phyloP scores from a whole-genome alignment of 164 flowering plant genomes.

The Kalanchoe fedtschenkoi region DNA sequence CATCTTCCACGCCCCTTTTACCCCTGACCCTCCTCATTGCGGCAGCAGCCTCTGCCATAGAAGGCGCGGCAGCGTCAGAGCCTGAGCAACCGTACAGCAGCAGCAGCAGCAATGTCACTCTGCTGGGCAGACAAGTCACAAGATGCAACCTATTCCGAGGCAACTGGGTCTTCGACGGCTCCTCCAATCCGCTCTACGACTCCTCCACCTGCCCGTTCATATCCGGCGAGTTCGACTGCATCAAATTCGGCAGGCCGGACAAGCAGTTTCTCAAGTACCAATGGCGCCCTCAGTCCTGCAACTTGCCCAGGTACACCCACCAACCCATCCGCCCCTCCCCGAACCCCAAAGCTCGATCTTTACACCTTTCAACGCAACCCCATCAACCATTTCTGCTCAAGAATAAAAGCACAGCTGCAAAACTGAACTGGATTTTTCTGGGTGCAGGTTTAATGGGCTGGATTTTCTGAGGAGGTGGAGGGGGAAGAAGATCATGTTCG shows the following conservation, averaged over 20 bases:
- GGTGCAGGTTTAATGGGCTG: constrained; percentile 20
- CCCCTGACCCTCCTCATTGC: neutral
- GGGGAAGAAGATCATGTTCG: constrained; percentile 23
- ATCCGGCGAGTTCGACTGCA: constrained; percentile 14
- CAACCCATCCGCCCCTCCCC: too few relatives aligned
- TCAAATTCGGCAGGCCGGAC: constrained; percentile 17
- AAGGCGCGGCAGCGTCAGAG: too few relatives aligned
- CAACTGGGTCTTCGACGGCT: constrained; percentile 20
- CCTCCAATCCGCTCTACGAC: constrained; percentile 17
- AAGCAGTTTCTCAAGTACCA: constrained; percentile 16
- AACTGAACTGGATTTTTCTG: neutral
- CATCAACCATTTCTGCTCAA: neutral
- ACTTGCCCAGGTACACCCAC: constrained; percentile 19
- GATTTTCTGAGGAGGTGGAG: constrained; percentile 18
- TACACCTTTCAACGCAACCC: neutral
- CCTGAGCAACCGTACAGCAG: neutral
- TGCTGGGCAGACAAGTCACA: neutral
- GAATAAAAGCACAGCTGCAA: too few relatives aligned
- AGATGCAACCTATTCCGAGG: constrained; percentile 19
- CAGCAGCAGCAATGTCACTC: neutral
- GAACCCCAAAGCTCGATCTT: neutral
- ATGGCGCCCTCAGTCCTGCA: constrained; percentile 22
- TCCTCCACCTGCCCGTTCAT: constrained; percentile 19
- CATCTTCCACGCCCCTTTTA: neutral
- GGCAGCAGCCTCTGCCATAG: too few relatives aligned